A percentile compares a stretch with the other conserved stretches of the same genome.
phyloP scores from a whole-genome alignment of 1,139 yeast genomes.

The Sugiyamaella paludigena region DNA sequence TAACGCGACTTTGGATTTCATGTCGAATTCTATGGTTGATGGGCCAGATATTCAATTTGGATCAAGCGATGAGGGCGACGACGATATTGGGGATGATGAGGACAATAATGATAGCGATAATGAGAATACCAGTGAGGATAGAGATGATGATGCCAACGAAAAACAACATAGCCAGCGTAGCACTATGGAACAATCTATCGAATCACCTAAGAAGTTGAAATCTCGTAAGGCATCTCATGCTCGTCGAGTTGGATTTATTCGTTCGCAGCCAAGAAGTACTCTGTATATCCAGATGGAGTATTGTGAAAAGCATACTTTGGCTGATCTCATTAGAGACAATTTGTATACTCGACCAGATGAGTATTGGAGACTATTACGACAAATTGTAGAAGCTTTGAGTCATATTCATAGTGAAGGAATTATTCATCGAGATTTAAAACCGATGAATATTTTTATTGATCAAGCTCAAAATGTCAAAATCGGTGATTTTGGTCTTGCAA shows the following conservation, averaged over 20 bases:
- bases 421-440: constrained; percentile 93
- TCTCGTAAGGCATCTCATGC: neutral
- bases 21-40: constrained; percentile 31
- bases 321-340: constrained; percentile 78
- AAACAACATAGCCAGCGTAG: constrained; percentile 24
- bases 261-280: constrained; percentile 42
- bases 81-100: constrained; percentile 14
- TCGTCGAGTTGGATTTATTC: constrained; percentile 4
- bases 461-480: constrained; percentile 83
- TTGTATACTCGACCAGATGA: constrained; percentile 70
- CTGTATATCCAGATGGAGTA: constrained; percentile 95
- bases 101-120: too few species aligned
- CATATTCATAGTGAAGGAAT: constrained; percentile 93
- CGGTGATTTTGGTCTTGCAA: constrained; percentile 97
- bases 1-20: constrained; percentile 29
- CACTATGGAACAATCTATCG: constrained; percentile 6
- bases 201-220: constrained; percentile 11
- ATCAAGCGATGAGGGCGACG: constrained; percentile 24
- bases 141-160: constrained; percentile 26
- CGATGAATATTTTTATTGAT: constrained; percentile 93
- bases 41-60: constrained; percentile 36
- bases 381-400: constrained; percentile 82
- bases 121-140: constrained; percentile 14
- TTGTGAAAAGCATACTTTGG: constrained; percentile 88
- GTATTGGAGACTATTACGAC: constrained; percentile 87